Percentiles rank a stretch among this genome's conserved stretches.
Evolutionary conservation across 805 yeast genomes (phyloP).

Genomic region (Kodamaea kaohsiungensis): DNA sequence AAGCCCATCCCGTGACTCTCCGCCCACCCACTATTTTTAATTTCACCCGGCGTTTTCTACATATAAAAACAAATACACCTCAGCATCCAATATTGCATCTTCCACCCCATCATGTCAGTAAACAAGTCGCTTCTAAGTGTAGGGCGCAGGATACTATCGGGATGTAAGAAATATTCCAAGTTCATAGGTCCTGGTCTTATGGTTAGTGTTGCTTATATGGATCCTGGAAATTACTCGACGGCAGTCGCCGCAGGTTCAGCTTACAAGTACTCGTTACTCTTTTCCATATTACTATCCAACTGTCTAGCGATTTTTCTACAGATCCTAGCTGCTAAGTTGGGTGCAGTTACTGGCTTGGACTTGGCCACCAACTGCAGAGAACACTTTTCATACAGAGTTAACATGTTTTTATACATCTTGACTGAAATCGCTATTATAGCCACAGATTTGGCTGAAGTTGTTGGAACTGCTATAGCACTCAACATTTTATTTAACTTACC

Average conservation of each 20-base stretch:
- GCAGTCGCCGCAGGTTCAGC: constrained; percentile 94
- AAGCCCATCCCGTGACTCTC: too few relatives aligned
- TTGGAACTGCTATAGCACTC: constrained; percentile 94
- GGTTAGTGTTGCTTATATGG: constrained; percentile 96
- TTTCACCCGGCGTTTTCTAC: not conserved
- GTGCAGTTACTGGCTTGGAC: constrained; percentile 92
- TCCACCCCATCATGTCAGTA: not conserved
- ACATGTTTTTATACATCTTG: constrained; percentile 63
- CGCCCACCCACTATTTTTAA: too few relatives aligned
- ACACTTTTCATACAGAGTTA: constrained; percentile 64
- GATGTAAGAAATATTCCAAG: constrained; percentile 48
- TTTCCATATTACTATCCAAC: constrained; percentile 77
- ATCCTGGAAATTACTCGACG: constrained; percentile 95
- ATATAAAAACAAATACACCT: not conserved
- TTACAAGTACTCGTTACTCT: constrained; percentile 74
- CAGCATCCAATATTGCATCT: not conserved
- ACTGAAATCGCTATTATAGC: constrained; percentile 93
- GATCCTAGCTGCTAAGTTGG: constrained; percentile 80
- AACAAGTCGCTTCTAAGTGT: not conserved
- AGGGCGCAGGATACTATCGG: not conserved
- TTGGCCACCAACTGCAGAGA: constrained; percentile 83
- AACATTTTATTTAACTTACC: constrained; percentile 83
- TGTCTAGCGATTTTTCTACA: constrained; percentile 87
- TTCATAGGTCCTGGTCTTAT: constrained; percentile 95
- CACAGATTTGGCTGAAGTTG: constrained; percentile 95